phyloP scores from a whole-genome alignment of 2,329 filamentous ascomycete genomes.

The Triangularia verruculosa region DNA sequence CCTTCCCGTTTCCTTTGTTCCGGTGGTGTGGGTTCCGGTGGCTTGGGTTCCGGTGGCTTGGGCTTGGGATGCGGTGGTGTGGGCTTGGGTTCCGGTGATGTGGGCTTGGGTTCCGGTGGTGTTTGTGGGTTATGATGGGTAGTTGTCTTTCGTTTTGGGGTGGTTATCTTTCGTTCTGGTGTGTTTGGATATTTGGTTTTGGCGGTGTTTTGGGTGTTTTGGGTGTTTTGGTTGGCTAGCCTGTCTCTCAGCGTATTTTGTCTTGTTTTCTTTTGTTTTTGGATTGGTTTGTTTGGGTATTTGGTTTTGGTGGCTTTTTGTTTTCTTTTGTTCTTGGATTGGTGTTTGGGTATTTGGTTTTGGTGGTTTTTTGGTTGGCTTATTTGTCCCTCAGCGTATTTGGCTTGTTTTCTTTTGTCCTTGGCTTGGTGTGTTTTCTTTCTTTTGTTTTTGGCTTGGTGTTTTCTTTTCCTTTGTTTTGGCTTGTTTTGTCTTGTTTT shows the following conservation, averaged over 20 bases:
- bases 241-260: neutral
- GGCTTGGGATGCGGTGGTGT: too few relatives aligned
- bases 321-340: neutral
- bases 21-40: too few relatives aligned
- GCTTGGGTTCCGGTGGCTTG: too few relatives aligned
- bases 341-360: neutral
- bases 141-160: neutral
- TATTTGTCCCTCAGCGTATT: neutral
- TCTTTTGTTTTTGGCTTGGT: neutral
- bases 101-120: too few relatives aligned
- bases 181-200: too few relatives aligned
- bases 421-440: neutral
- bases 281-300: neutral
- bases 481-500: neutral
- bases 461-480: neutral
- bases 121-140: neutral
- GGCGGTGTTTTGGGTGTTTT: too few relatives aligned
- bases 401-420: neutral
- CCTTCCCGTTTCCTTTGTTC: too few relatives aligned
- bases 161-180: too few relatives aligned
- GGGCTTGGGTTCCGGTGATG: too few relatives aligned
- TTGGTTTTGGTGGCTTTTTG: neutral
- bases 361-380: neutral
- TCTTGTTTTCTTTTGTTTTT: neutral
- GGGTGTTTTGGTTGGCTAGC: neutral